Conservation (phyloP, 768 basidiomycete genomes). For the Boletellus emodensis region DNA sequence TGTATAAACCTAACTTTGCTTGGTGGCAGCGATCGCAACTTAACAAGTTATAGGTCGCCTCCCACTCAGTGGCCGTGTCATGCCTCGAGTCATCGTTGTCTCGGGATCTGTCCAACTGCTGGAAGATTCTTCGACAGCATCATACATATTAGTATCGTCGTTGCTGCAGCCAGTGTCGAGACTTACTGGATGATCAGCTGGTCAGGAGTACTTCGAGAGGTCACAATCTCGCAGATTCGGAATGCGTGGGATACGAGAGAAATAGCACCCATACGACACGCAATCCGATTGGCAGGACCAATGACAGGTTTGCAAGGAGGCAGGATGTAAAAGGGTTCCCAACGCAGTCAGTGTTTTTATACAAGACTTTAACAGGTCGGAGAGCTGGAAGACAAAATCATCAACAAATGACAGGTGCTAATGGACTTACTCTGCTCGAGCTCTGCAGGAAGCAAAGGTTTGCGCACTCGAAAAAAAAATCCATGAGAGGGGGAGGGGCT, state of each 20-base stretch:
- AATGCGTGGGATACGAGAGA: not conserved
- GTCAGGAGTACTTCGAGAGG: not conserved
- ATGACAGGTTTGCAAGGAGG: constrained; percentile 2
- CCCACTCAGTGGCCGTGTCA: not conserved
- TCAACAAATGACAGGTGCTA: not conserved
- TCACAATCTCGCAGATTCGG: constrained; percentile 10
- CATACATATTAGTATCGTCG: not conserved
- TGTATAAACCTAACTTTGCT: not conserved
- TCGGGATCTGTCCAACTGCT: not conserved
- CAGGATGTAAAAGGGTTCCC: not conserved
- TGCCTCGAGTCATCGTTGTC: not conserved
- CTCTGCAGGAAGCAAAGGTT: not conserved
- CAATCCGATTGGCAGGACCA: not conserved
- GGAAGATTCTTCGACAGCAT: not conserved
- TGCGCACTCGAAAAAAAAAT: not conserved
- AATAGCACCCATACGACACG: not conserved
- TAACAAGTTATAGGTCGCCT: not conserved
- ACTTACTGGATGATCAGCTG: not conserved
- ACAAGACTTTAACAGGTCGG: not conserved
- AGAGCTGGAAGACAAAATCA: not conserved
- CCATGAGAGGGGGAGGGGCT: not conserved
- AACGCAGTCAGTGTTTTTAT: too few species aligned
- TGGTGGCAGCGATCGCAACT: not conserved
- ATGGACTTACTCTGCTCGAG: not conserved
- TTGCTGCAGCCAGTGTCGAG: not conserved